Conservation (phyloP, 2,329 filamentous ascomycete genomes). For the Aspergillus hiratsukae region DNA sequence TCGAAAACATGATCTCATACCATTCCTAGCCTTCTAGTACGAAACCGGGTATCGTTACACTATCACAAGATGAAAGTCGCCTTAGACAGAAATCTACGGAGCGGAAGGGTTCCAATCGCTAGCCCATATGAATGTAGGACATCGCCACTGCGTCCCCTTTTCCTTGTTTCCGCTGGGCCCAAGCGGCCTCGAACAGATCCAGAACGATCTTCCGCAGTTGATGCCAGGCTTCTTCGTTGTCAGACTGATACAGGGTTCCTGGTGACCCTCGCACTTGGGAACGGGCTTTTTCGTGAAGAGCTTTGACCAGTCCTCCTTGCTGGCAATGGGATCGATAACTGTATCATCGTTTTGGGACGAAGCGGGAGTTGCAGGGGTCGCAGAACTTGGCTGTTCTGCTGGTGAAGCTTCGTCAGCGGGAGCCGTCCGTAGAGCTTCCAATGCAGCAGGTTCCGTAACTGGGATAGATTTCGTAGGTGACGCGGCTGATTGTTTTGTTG, state of each 20-base stretch:
- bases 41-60: neutral
- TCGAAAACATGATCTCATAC: neutral
- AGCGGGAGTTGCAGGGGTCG: slow-evolving; percentile 7
- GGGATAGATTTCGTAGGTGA: neutral
- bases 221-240: slow-evolving; percentile 84
- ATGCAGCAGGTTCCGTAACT: neutral
- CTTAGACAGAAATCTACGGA: neutral
- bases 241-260: slow-evolving; percentile 77
- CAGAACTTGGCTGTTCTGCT: neutral
- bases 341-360: slow-evolving; percentile 41
- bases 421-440: neutral
- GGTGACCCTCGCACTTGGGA: slow-evolving; percentile 77
- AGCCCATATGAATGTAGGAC: slow-evolving; percentile 73
- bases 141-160: slow-evolving; percentile 79
- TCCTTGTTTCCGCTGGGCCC: slow-evolving; percentile 84
- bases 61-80: neutral
- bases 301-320: slow-evolving; percentile 80
- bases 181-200: slow-evolving; percentile 70
- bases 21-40: neutral
- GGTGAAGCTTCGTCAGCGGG: neutral
- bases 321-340: slow-evolving; percentile 62
- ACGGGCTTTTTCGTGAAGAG: slow-evolving; percentile 69
- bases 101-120: slow-evolving; percentile 54
- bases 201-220: slow-evolving; percentile 67
- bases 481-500: neutral